Evolutionary conservation across 108 stramenopile genomes (phyloP).

Genomic region (Phaeodactylum tricornutum): DNA sequence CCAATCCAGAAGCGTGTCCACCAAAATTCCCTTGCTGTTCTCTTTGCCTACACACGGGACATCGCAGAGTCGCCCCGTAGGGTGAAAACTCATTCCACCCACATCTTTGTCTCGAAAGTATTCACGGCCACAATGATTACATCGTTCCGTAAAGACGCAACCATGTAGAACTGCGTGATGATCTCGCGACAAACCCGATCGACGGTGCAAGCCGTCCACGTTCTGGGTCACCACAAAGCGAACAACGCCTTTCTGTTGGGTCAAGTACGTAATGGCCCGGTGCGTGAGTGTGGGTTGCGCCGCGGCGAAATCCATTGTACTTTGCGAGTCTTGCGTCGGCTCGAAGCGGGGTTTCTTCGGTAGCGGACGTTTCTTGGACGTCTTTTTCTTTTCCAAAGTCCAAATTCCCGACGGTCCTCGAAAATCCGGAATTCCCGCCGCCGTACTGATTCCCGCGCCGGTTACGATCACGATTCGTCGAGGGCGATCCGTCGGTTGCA

Average conservation of each 20-base stretch:
- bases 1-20: constrained; percentile 84
- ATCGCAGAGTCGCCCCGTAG: constrained; percentile 64
- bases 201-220: constrained; percentile 82
- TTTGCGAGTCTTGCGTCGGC: constrained; percentile 1
- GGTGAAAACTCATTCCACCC: constrained; percentile 65
- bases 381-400: constrained; percentile 55
- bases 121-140: constrained; percentile 56
- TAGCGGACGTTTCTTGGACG: background rate
- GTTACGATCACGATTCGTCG: constrained; percentile 63
- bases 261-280: constrained; percentile 51
- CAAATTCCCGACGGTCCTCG: constrained; percentile 91
- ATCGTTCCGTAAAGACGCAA: constrained; percentile 83
- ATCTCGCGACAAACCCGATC: constrained; percentile 53
- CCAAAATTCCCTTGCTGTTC: constrained; percentile 38
- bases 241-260: constrained; percentile 11
- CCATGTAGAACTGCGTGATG: constrained; percentile 68
- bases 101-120: constrained; percentile 69
- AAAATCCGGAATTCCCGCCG: constrained; percentile 94
- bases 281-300: constrained; percentile 74
- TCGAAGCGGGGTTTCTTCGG: constrained; percentile 8
- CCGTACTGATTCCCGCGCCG: constrained; percentile 92
- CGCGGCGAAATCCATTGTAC: constrained; percentile 32
- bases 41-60: too few species aligned
- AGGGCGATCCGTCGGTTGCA: constrained; percentile 11
- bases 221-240: constrained; percentile 78